These are phyloP conservation scores for Calonectria naviculata DNA, from an alignment of 2,329 filamentous ascomycete species.

Conservation along the genomic window DNA sequence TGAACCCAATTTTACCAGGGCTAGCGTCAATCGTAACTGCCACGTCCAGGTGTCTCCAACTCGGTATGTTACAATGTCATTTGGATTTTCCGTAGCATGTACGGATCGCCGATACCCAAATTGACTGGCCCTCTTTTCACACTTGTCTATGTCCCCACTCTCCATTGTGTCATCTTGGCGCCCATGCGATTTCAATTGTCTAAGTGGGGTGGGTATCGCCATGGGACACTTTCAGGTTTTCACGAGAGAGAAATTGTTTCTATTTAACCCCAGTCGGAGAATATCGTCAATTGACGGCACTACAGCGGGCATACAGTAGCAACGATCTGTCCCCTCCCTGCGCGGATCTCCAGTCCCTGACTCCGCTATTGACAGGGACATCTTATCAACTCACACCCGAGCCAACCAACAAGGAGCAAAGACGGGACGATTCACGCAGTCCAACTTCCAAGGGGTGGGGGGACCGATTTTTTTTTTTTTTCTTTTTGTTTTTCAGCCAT, in stretches of 20 bases:
- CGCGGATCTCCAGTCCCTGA: neutral
- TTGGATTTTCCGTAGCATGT: neutral
- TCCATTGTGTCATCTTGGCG: neutral
- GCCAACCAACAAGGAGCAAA: neutral
- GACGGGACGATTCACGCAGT: neutral
- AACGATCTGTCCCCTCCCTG: slow-evolving; percentile 2
- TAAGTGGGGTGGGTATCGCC: neutral
- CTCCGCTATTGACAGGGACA: slow-evolving; percentile 20
- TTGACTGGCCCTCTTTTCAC: neutral
- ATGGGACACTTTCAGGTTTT: neutral
- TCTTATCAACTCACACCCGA: neutral
- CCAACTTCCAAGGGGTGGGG: neutral
- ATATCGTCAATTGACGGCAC: slow-evolving; percentile 6
- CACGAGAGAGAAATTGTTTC: neutral
- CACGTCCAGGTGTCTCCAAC: no score
- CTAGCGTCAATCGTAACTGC: no score
- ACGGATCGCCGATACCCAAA: neutral
- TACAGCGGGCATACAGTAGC: neutral
- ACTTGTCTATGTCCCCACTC: neutral
- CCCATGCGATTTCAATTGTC: neutral
- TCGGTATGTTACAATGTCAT: neutral
- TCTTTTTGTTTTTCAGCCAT: neutral
- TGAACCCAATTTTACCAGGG: no score
- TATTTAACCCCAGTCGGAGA: neutral
- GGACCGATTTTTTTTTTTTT: neutral